Evolutionary conservation across 1,284 basidiomycete species (phyloP), one percentile per base, ranked within the genome.

Genomic region (Gomphus bonarii): DNA sequence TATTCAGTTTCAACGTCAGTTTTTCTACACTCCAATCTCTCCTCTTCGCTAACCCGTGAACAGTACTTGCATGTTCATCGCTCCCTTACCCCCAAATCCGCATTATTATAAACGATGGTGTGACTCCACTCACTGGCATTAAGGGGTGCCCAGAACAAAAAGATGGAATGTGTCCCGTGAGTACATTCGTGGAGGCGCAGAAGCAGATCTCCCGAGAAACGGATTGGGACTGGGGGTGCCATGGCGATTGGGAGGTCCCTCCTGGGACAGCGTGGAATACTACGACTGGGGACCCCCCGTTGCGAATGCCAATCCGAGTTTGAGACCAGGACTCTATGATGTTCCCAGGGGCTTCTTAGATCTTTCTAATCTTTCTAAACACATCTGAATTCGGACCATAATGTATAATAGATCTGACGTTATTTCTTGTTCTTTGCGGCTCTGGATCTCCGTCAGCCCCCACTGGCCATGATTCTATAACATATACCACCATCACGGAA

Each of bases 51-150:
- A 28, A 50, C 35, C 25, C 14, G 40, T 22, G 18, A 30, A 0
- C 59, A 83, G 82, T 85, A 9, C 63, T 87, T 9, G 60, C 62
- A 14, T 65, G 84, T 66, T 67, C 71, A 8, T 76, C 77, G 1
- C 59, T 69, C 6, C 73, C 77, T 1, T 77, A 75, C 30, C 72
- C 67, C 0, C 88, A 91, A 63, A 84, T 93, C 61, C 84, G 90
- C 5, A 74, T 88, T 55, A 79, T 89, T 65, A 79, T 92, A 68
- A 95, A 95, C 71, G 94, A 97, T 66, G 93, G 88, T 3, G 88
- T 94, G 1, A 77, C 83, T 1, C 91, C 94, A 1, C 76, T 95
- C 42, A 85, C 84, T 1, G 80, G 84, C 36, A 78, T 91, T 64
- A 72, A 75, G 22, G 88, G 86, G 1, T 94, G 91, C 63, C 80